Evolutionary conservation across 768 basidiomycete species (phyloP).

Genomic region (Russula vinacea): DNA sequence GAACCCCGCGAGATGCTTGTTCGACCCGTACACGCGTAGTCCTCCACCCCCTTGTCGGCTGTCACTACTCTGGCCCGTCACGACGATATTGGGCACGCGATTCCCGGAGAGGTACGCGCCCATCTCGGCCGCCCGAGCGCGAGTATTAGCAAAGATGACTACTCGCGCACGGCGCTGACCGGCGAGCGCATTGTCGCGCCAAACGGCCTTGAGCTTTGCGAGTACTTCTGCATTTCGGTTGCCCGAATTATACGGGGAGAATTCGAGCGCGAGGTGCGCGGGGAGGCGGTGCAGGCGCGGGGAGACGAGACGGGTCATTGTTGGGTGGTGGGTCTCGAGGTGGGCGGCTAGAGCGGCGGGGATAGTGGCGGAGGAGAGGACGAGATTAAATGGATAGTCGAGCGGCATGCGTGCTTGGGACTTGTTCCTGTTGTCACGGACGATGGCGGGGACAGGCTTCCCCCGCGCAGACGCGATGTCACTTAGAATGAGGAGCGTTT

Average conservation of each 20-base stretch:
- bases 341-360: constrained; percentile 69
- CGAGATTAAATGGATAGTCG: constrained; percentile 72
- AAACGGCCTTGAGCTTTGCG: constrained; percentile 65
- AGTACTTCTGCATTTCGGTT: constrained; percentile 81
- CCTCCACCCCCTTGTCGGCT: neutral
- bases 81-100: constrained; percentile 15
- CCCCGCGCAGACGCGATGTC: constrained; percentile 66
- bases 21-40: constrained; percentile 23
- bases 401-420: constrained; percentile 33
- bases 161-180: constrained; percentile 54
- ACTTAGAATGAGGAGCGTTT: constrained; percentile 65
- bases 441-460: constrained; percentile 38
- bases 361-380: constrained; percentile 85
- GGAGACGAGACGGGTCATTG: constrained; percentile 69
- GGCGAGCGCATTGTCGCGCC: constrained; percentile 58
- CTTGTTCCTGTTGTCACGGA: neutral
- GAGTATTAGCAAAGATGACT: constrained; percentile 74
- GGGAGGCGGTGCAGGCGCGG: constrained; percentile 80
- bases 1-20: constrained; percentile 28
- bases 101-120: constrained; percentile 25
- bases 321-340: constrained; percentile 59
- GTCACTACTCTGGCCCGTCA: constrained; percentile 15
- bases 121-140: constrained; percentile 25
- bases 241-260: constrained; percentile 73
- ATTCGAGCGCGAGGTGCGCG: constrained; percentile 61